Evolutionary conservation across 176 grass and related monocot genomes (phyloP).

Genomic region (Triticum urartu): DNA sequence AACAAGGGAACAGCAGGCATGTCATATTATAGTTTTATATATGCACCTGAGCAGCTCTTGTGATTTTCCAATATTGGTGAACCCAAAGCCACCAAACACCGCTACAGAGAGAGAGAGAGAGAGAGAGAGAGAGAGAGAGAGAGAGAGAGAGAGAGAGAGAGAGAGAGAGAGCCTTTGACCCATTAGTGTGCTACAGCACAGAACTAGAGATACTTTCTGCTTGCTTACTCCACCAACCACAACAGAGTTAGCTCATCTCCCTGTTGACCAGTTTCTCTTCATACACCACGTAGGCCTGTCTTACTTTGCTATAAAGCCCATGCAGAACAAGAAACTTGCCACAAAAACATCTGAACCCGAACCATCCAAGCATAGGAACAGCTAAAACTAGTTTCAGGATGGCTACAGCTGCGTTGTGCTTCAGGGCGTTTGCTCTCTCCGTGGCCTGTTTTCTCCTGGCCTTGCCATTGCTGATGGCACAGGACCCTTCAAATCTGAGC

Average conservation of each 20-base stretch:
- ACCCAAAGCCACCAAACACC: slow-evolving; percentile 67
- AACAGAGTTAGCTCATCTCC: slow-evolving; percentile 73
- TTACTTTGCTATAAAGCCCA: slow-evolving; percentile 42
- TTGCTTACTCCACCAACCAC: slow-evolving; percentile 76
- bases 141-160: not conserved
- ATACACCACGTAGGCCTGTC: not conserved
- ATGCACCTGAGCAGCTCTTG: not conserved
- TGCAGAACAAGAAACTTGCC: slow-evolving; percentile 27
- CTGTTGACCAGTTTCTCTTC: slow-evolving; percentile 56
- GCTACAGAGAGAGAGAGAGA: not conserved
- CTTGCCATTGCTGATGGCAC: slow-evolving; percentile 34
- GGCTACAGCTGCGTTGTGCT: slow-evolving; percentile 1
- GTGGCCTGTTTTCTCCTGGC: slow-evolving; percentile 26
- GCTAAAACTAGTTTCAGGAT: slow-evolving; percentile 26
- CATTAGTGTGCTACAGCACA: not conserved
- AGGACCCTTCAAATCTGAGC: slow-evolving; percentile 67
- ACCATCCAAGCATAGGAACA: not conserved
- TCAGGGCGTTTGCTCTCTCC: slow-evolving; percentile 27
- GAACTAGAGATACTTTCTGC: slow-evolving; percentile 25
- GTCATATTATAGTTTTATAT: slow-evolving; percentile 13
- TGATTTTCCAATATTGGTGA: slow-evolving; percentile 70
- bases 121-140: not conserved
- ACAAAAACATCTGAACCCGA: slow-evolving; percentile 33
- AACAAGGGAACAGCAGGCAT: not conserved
- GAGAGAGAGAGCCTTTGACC: slow-evolving; percentile 21